Conservation (phyloP, 106 monocot genomes). For the Agapanthus africanus region DNA sequence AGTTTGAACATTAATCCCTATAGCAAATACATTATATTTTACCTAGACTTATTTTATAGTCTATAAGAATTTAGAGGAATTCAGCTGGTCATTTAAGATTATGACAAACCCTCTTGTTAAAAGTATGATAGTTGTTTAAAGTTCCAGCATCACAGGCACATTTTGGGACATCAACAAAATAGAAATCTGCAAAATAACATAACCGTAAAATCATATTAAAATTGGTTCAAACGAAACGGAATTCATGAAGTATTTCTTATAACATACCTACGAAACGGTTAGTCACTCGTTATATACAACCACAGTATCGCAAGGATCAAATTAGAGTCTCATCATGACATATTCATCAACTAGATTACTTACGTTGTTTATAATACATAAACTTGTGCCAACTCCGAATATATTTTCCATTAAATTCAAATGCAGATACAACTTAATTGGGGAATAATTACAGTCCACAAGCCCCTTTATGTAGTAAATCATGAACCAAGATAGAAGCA, state of each 20-base stretch:
- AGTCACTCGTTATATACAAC: neutral
- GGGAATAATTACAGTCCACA: too few relatives aligned
- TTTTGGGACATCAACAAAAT: conserved; percentile 1
- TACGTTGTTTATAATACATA: neutral
- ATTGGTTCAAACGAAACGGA: neutral
- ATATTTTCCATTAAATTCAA: too few relatives aligned
- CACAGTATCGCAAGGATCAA: neutral
- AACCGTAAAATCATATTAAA: neutral
- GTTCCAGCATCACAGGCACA: neutral
- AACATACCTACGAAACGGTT: neutral
- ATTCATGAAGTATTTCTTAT: neutral
- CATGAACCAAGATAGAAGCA: too few relatives aligned
- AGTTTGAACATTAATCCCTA: too few relatives aligned
- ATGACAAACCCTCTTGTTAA: too few relatives aligned
- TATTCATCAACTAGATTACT: neutral
- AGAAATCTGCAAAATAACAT: conserved; percentile 1
- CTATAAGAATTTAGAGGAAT: too few relatives aligned
- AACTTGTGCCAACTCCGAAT: neutral
- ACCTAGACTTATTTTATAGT: too few relatives aligned
- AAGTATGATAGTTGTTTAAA: conserved; percentile 8
- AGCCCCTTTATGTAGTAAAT: too few relatives aligned
- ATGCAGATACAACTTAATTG: too few relatives aligned
- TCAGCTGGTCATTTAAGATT: too few relatives aligned
- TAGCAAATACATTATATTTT: too few relatives aligned
- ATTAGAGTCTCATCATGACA: neutral